These are phyloP conservation scores for Colletotrichum liriopes DNA, from an alignment of 2,329 filamentous ascomycete genomes.

Conservation along the genomic window DNA sequence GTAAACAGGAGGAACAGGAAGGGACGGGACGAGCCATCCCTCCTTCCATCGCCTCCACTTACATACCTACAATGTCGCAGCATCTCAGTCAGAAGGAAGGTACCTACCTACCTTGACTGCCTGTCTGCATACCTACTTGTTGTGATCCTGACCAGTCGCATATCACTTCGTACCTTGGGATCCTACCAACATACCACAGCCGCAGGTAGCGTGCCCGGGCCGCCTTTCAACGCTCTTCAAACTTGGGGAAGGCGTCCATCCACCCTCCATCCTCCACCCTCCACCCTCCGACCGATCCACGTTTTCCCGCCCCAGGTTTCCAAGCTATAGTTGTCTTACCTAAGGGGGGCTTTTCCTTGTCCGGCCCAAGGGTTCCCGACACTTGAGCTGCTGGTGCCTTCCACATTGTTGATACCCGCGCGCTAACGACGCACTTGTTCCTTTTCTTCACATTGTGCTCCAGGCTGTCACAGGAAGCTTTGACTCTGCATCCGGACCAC, in stretches of 20 bases:
- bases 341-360: background rate
- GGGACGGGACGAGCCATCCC: conserved; percentile 17
- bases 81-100: background rate
- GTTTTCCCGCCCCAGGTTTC: background rate
- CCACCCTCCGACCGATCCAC: background rate
- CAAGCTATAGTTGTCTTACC: background rate
- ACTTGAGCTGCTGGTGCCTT: background rate
- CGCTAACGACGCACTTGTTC: background rate
- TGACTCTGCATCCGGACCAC: conserved; percentile 28
- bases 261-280: background rate
- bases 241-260: background rate
- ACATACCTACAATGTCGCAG: background rate
- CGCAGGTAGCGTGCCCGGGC: background rate
- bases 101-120: background rate
- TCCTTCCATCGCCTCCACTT: background rate
- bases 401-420: background rate
- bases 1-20: conserved; percentile 15
- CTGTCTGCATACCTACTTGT: background rate
- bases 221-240: background rate
- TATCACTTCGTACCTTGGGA: background rate
- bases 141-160: conserved; percentile 3
- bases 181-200: background rate
- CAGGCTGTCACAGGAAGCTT: conserved; percentile 21
- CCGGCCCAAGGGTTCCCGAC: no score
- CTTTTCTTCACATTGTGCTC: background rate